Evolutionary conservation across 345 rosid genomes (phyloP).

Genomic region (Dipteronia sinensis): DNA sequence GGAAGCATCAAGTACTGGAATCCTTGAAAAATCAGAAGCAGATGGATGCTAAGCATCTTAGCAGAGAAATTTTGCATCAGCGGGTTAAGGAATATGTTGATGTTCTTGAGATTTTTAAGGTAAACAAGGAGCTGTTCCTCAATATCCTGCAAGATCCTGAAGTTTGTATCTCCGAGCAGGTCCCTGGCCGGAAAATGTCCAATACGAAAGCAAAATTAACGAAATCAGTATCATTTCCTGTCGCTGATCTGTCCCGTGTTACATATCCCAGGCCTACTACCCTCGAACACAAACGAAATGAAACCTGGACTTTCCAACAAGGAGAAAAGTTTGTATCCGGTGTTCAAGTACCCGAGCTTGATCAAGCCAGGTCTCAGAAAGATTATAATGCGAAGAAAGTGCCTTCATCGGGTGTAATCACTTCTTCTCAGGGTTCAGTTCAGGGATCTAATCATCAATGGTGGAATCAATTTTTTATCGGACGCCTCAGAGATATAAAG

Average conservation of each 20-base stretch:
- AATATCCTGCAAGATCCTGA: slow-evolving; percentile 50
- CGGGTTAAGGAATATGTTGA: slow-evolving; percentile 60
- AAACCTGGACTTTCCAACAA: slow-evolving; percentile 60
- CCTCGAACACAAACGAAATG: slow-evolving; percentile 72
- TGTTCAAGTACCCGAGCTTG: slow-evolving; percentile 16
- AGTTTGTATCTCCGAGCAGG: slow-evolving; percentile 28
- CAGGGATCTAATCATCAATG: slow-evolving; percentile 41
- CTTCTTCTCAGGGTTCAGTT: slow-evolving; percentile 22
- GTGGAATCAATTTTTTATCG: slow-evolving; percentile 48
- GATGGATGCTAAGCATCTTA: slow-evolving; percentile 21
- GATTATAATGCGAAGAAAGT: slow-evolving; percentile 14
- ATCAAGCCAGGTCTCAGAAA: slow-evolving; percentile 15
- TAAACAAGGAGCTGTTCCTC: slow-evolving; percentile 54
- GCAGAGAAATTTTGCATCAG: slow-evolving; percentile 25
- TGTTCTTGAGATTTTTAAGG: slow-evolving; percentile 58
- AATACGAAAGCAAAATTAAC: slow-evolving; percentile 34
- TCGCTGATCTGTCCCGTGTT: slow-evolving; percentile 33
- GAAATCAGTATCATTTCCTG: slow-evolving; percentile 88
- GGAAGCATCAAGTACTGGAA: slow-evolving; percentile 14
- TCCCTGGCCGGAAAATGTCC: slow-evolving; percentile 39
- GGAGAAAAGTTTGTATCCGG: slow-evolving; percentile 25
- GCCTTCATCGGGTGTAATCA: slow-evolving; percentile 1
- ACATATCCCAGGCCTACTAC: slow-evolving; percentile 45
- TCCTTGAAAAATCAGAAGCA: slow-evolving; percentile 17
- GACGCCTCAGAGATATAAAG: slow-evolving; percentile 57